These are phyloP conservation scores for Mortierella sp. DNA, from an alignment of 371 early-diverging fungal species.

Conservation along the genomic window DNA sequence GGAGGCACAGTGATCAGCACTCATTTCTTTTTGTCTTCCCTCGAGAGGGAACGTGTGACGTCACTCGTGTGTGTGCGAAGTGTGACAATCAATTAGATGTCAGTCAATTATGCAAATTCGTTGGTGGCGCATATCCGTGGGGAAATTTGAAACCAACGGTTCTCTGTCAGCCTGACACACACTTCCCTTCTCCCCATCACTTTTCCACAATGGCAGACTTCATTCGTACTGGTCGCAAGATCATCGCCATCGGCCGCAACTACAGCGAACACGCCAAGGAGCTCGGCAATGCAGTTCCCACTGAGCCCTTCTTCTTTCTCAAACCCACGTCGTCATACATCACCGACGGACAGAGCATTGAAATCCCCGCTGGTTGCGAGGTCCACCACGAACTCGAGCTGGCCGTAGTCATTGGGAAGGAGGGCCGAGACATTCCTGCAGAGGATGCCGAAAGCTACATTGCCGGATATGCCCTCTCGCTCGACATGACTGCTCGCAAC, in stretches of 20 bases:
- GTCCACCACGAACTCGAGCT: conserved; percentile 98
- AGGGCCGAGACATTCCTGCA: conserved; percentile 80
- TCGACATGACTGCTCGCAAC: conserved; percentile 95
- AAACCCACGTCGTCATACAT: conserved; percentile 94
- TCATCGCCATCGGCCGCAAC: conserved; percentile 94
- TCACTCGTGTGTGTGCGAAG: too few species aligned
- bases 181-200: neutral
- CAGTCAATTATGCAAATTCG: too few species aligned
- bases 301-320: conserved; percentile 91
- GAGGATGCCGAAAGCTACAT: conserved; percentile 68
- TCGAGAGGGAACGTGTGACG: too few species aligned
- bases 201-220: conserved; percentile 63
- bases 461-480: conserved; percentile 88
- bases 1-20: neutral
- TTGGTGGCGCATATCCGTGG: too few species aligned
- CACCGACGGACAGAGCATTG: conserved; percentile 77
- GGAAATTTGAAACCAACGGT: neutral
- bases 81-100: too few species aligned
- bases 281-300: conserved; percentile 92
- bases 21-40: too few species aligned
- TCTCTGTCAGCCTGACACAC: neutral
- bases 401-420: conserved; percentile 92
- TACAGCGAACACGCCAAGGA: conserved; percentile 94
- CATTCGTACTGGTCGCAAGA: conserved; percentile 82
- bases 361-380: conserved; percentile 82